Evolutionary conservation across 2,329 filamentous ascomycete genomes (phyloP).

Genomic region (Colletotrichum scovillei): DNA sequence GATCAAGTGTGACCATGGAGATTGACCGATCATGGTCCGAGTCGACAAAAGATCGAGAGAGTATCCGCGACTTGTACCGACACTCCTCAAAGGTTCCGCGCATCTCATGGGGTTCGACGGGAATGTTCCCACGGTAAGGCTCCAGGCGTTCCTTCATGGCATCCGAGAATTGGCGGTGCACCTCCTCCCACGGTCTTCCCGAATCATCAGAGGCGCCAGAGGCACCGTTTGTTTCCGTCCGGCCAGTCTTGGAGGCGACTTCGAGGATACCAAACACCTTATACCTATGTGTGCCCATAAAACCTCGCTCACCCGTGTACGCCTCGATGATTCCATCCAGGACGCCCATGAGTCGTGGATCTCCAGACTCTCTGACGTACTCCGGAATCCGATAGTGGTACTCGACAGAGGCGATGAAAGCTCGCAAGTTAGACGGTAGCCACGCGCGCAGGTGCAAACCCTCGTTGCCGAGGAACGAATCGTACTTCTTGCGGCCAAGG

Average conservation of each 20-base stretch:
- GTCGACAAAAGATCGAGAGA: conserved; percentile 58
- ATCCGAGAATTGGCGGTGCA: conserved; percentile 62
- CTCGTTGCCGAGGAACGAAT: conserved; percentile 63
- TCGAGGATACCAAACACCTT: conserved; percentile 68
- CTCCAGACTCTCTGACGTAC: conserved; percentile 62
- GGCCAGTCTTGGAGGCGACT: conserved; percentile 63
- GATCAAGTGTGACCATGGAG: conserved; percentile 61
- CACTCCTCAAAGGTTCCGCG: conserved; percentile 66
- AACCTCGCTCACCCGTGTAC: conserved; percentile 65
- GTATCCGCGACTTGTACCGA: conserved; percentile 59
- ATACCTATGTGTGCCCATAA: conserved; percentile 67
- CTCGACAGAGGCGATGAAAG: conserved; percentile 66
- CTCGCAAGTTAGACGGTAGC: conserved; percentile 64
- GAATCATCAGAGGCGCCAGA: conserved; percentile 56
- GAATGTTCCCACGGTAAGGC: conserved; percentile 58
- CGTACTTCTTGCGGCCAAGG: conserved; percentile 61
- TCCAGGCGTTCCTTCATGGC: conserved; percentile 65
- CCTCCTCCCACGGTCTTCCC: conserved; percentile 60
- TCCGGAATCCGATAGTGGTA: conserved; percentile 65
- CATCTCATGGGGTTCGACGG: conserved; percentile 64
- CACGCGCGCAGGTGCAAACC: conserved; percentile 64
- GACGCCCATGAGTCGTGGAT: conserved; percentile 62
- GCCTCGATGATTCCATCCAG: conserved; percentile 66
- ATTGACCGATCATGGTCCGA: conserved; percentile 57
- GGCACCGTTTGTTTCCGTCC: conserved; percentile 63